Percentiles rank a stretch among this genome's conserved stretches.
Evolutionary conservation across 2,329 filamentous ascomycete genomes (phyloP).

Genomic region (Chaetomiaceae sp.): DNA sequence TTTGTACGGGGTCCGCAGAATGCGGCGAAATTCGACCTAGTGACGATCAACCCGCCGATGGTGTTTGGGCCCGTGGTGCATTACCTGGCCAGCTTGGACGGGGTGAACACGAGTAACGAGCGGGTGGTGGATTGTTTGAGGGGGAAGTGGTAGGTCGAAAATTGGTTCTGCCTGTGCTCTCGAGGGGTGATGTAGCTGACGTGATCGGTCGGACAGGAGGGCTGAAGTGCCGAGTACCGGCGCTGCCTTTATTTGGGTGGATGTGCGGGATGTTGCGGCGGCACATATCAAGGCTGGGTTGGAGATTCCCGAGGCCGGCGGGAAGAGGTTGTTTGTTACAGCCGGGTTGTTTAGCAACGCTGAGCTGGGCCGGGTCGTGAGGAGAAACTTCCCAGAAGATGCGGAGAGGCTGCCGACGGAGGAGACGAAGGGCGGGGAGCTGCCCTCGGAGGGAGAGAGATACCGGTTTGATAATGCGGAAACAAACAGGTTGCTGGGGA

Average conservation of each 20-base stretch:
- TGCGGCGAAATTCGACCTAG: constrained; percentile 46
- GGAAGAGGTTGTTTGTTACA: constrained; percentile 48
- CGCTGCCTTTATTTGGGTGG: constrained; percentile 46
- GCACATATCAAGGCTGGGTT: constrained; percentile 50
- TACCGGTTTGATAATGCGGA: constrained; percentile 56
- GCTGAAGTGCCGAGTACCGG: constrained; percentile 39
- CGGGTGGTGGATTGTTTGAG: constrained; percentile 48
- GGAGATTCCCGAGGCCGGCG: constrained; percentile 44
- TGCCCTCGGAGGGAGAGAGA: constrained; percentile 37
- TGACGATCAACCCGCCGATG: constrained; percentile 52
- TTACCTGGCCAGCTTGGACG: constrained; percentile 41
- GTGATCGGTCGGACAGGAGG: too few relatives aligned
- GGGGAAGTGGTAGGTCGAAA: constrained; percentile 51
- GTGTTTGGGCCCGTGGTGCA: constrained; percentile 52
- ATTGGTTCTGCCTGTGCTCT: too few relatives aligned
- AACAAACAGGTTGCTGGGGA: constrained; percentile 56
- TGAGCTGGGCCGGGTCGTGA: constrained; percentile 41
- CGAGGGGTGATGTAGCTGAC: too few relatives aligned
- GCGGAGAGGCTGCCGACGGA: constrained; percentile 45
- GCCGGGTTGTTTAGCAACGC: constrained; percentile 45
- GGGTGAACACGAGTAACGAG: constrained; percentile 52
- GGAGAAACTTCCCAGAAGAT: constrained; percentile 48
- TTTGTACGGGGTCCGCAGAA: constrained; percentile 38
- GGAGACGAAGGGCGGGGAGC: constrained; percentile 41
- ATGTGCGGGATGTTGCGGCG: constrained; percentile 52